A percentile compares a stretch with the other conserved stretches of the same genome.
phyloP scores from a whole-genome alignment of 2,329 filamentous ascomycete species.

The Nigrospora oryzae region DNA sequence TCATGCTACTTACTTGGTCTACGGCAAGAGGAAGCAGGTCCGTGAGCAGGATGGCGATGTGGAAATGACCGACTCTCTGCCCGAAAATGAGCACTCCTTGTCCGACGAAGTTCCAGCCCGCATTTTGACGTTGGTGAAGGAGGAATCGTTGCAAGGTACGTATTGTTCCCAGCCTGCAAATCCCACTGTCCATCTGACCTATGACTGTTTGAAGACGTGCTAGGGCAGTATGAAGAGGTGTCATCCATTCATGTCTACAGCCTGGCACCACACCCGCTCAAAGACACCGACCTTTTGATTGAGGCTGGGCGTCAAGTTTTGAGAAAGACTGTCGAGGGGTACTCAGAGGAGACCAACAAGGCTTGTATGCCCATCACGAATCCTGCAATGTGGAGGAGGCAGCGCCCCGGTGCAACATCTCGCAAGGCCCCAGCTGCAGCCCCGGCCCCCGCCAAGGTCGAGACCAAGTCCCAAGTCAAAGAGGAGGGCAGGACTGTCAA shows the following conservation, averaged over 20 bases:
- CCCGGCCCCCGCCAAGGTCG: conserved; percentile 13
- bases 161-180: conserved; percentile 5
- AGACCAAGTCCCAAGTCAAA: conserved; percentile 16
- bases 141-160: conserved; percentile 64
- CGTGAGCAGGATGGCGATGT: conserved; percentile 52
- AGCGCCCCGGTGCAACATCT: conserved; percentile 21
- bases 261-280: conserved; percentile 60
- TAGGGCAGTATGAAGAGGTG: conserved; percentile 63
- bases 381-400: conserved; percentile 48
- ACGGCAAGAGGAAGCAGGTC: conserved; percentile 50
- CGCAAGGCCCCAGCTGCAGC: conserved; percentile 16
- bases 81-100: conserved; percentile 36
- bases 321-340: conserved; percentile 45
- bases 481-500: conserved; percentile 30
- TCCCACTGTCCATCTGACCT: not conserved
- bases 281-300: conserved; percentile 62
- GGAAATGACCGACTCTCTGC: conserved; percentile 60
- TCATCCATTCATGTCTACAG: conserved; percentile 83
- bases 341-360: conserved; percentile 48
- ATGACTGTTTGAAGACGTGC: conserved; percentile 40
- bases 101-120: conserved; percentile 44
- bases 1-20: conserved; percentile 89
- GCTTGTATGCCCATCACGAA: conserved; percentile 72
- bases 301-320: conserved; percentile 59
- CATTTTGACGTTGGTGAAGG: conserved; percentile 58